These are phyloP conservation scores for Castanospermum australe DNA, from an alignment of 306 rosid genomes.

Conservation along the genomic window DNA sequence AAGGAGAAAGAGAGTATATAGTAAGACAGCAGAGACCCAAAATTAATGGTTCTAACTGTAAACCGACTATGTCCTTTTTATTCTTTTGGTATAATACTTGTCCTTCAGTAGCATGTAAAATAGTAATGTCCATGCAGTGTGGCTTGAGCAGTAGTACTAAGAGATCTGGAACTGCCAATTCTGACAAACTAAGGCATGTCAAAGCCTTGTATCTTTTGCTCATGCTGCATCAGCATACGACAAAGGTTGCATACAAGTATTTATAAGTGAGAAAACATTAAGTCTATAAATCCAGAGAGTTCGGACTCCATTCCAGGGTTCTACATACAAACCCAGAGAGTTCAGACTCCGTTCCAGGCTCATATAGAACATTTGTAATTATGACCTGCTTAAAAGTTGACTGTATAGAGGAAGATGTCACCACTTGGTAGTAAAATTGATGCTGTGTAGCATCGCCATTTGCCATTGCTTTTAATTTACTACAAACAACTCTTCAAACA, in stretches of 20 bases:
- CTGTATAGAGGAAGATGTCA: not conserved
- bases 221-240: not conserved
- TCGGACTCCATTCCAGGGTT: not conserved
- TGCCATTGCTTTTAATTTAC: not conserved
- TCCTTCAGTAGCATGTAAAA: not conserved
- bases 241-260: not conserved
- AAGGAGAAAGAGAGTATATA: not conserved
- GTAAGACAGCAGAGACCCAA: not conserved
- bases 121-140: not conserved
- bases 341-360: not conserved
- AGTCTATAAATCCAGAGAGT: not conserved
- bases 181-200: not conserved
- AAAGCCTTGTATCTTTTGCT: not conserved
- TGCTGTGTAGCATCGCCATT: not conserved
- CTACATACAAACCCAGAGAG: too few species aligned
- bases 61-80: not conserved
- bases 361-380: not conserved
- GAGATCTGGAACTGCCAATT: not conserved
- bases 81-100: not conserved
- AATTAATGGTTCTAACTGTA: not conserved
- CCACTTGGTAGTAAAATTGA: not conserved
- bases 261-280: not conserved
- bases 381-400: not conserved
- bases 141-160: not conserved
- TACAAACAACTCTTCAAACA: not conserved